Evolutionary conservation across 306 rosid genomes (phyloP), one percentile per base, ranked within the genome.

Genomic region (Lathyrus tuberosus): DNA sequence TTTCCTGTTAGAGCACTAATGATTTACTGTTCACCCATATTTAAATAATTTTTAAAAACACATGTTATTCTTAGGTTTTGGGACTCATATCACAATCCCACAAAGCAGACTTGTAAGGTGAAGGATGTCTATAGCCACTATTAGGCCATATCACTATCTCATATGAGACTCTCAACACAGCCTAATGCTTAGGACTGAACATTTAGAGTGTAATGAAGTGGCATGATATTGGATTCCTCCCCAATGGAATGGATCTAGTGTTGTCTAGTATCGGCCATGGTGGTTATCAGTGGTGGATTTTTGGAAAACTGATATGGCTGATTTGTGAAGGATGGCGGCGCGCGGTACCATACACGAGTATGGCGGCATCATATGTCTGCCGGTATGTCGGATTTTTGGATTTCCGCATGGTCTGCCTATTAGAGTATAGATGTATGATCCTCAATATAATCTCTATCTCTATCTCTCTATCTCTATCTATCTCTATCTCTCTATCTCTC

Each of bases 1-100:
- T 56, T 56, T 53, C 26, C 60, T 53, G 60, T 51, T 51, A 51
- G 58, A 53, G 35, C 14, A 24, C 35, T 26, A 26, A 56, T 10
- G 2, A 13, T 56, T 37, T 10, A 56, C 30, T 37, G 14, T 56
- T 0, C 28, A 17, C 57, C 28, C 10, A 56, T 10, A 13, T 56
- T 12, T 10, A 12, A 54, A 24, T 12, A 12, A 10, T 5, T 12
- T 56, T 24, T 0, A 24, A 26, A 58, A 2, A 30, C 2, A 58
- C 12, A 15, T 10, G 11, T 26, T 56, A 56, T 56, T 54, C 63
- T 57, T 58, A 58, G 22, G 22, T 58, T 31, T 30, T 28, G 20
- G 42, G 64, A 35, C 40, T 35, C 42, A 6, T 31, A 30, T 30
- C 41, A 28, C 64, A 58, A 6, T 31, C 16, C 17, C 62, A 56